Evolutionary conservation across 1,284 basidiomycete genomes (phyloP), one percentile per base, ranked within the genome.

Genomic region (Boletellus dicymbophilus): DNA sequence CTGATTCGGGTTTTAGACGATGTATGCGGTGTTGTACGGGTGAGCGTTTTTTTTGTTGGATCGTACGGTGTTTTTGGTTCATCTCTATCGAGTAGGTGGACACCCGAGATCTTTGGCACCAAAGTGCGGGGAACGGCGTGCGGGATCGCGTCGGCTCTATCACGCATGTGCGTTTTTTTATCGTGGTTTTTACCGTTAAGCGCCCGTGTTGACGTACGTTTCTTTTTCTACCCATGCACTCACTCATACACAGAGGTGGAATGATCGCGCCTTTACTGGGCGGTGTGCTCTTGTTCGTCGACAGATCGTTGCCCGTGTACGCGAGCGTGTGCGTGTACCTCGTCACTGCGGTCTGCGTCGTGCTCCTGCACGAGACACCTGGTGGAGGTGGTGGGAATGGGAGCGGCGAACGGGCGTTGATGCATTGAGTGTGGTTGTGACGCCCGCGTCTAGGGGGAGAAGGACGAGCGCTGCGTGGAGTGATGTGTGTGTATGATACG

Each of bases 1-100:
- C 31, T 18, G 31, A 15, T 18, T 15, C 31, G 30, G 31, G n/a
- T n/a, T n/a, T 13, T 56, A 88, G 85, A 77, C 90, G 2, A 96
- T 95, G 92, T 96, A 92, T 81, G 89, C 92, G 11, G 88, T 95
- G 9, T 63, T 95, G 46, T 95, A 94, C 69, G 85, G 89, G 80
- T 84, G 47, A 56, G 70, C 4, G 31, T 8, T 11, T 43, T 20
- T 36, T 18, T 16, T 28, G 20, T 16, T 6, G 6, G 31, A 33
- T 16, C 6, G 13, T 15, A 13, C 6, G 4, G 15, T 33, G 15
- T 31, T 31, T 31, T n/a, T n/a, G 6, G 15, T 31, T 33, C 27
- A 7, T 27, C 27, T 27, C 27, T 12, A n/a, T 10, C 7, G 18
- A 12, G 15, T 16, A 85, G 84, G 6, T 94, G 93, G 91, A 95